These are phyloP conservation scores for Calocera viscosa DNA, from an alignment of 768 basidiomycete species.

Conservation along the genomic window DNA sequence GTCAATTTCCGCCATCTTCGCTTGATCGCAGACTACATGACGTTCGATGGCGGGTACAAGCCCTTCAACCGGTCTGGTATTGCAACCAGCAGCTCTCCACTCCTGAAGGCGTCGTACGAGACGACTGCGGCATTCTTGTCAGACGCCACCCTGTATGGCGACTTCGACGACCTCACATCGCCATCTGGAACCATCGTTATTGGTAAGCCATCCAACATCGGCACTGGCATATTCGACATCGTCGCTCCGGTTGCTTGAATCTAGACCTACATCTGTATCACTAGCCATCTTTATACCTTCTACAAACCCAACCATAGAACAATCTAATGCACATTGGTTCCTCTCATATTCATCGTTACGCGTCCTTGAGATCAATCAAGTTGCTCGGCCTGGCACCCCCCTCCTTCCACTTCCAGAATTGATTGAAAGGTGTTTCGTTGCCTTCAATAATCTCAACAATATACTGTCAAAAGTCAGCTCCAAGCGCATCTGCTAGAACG, in stretches of 20 bases:
- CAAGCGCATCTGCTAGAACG: not conserved
- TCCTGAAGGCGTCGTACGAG: conserved; percentile 95
- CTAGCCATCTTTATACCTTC: not conserved
- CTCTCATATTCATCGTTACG: not conserved
- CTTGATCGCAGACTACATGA: conserved; percentile 99
- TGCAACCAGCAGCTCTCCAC: conserved; percentile 81
- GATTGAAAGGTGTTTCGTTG: not conserved
- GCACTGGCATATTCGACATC: conserved; percentile 91
- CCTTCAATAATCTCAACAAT: not conserved
- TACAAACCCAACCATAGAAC: not conserved
- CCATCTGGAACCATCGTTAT: conserved; percentile 88
- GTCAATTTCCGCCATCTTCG: conserved; percentile 90
- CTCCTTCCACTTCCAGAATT: not conserved
- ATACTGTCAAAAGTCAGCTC: not conserved
- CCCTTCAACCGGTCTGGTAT: conserved; percentile 97
- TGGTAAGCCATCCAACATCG: conserved; percentile 74
- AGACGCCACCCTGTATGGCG: conserved; percentile 86
- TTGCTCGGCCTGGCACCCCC: not conserved
- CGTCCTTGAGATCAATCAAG: conserved; percentile 4
- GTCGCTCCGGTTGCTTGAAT: conserved; percentile 30
- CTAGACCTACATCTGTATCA: not conserved
- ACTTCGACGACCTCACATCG: conserved; percentile 83
- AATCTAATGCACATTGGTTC: not conserved
- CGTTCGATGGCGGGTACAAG: conserved; percentile 94
- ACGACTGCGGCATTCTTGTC: conserved; percentile 89